phyloP scores from a whole-genome alignment of 1,284 basidiomycete species.

The Tilletiopsis washingtonensis region DNA sequence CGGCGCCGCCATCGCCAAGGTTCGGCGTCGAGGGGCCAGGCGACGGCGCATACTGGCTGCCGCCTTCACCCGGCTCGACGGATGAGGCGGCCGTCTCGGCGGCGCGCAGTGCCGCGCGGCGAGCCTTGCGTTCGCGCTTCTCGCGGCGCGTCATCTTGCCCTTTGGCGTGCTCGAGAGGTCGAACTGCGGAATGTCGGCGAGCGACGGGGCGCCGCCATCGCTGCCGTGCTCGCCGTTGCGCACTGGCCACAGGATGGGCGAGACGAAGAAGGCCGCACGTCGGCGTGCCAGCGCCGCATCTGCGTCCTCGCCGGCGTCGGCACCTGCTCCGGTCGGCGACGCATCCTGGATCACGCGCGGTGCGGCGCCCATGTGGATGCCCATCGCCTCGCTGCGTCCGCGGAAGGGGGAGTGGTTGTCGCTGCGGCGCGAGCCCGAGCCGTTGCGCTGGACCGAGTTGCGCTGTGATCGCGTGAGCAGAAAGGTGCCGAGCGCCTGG shows the following conservation, averaged over 20 bases:
- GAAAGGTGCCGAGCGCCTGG: constrained; percentile 25
- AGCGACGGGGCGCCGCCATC: neutral
- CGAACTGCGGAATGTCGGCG: neutral
- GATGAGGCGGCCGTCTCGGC: constrained; percentile 15
- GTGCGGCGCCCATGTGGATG: constrained; percentile 11
- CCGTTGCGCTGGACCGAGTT: no score
- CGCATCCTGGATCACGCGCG: constrained; percentile 19
- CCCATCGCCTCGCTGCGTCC: constrained; percentile 1
- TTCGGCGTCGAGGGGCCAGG: no score
- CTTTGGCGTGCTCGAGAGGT: neutral
- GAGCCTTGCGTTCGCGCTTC: constrained; percentile 31
- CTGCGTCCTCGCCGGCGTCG: constrained; percentile 9
- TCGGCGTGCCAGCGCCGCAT: constrained; percentile 11
- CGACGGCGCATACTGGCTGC: no score
- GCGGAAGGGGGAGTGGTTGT: constrained; percentile 30
- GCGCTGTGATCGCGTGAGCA: constrained; percentile 19
- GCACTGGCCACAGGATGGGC: constrained; percentile 31
- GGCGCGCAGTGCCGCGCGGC: constrained; percentile 14
- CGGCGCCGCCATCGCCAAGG: no score
- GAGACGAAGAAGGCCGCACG: constrained; percentile 30
- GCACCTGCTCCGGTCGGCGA: constrained; percentile 19
- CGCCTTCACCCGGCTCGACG: no score
- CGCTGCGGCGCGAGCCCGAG: neutral
- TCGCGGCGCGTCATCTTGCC: constrained; percentile 33
- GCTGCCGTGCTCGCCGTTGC: constrained; percentile 11